phyloP scores from a whole-genome alignment of 371 early-diverging fungal genomes.

The Parasitella parasitica region DNA sequence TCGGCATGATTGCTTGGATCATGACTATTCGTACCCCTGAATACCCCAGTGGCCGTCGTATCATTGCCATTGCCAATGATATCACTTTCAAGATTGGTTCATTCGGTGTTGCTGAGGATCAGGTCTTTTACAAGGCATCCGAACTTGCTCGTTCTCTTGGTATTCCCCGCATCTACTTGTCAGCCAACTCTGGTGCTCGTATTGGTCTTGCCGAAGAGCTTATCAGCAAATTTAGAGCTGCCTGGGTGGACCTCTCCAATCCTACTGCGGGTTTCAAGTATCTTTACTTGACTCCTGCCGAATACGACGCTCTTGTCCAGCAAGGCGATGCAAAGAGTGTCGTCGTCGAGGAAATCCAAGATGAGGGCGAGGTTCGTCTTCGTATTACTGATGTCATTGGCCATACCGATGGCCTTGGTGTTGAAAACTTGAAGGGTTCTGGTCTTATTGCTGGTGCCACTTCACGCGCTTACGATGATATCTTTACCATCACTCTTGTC shows the following conservation, averaged over 20 bases:
- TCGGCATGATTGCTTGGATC: slow-evolving; percentile 97
- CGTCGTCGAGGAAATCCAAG: slow-evolving; percentile 66
- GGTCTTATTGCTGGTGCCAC: slow-evolving; percentile 99
- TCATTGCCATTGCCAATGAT: slow-evolving; percentile 97
- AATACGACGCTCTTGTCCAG: slow-evolving; percentile 61
- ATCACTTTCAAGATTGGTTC: slow-evolving; percentile 97
- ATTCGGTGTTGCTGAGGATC: slow-evolving; percentile 94
- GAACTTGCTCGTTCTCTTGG: slow-evolving; percentile 85
- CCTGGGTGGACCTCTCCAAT: slow-evolving; percentile 83
- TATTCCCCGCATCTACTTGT: slow-evolving; percentile 94
- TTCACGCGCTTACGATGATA: slow-evolving; percentile 92
- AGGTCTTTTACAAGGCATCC: slow-evolving; percentile 91
- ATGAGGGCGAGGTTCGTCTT: slow-evolving; percentile 77
- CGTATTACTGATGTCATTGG: slow-evolving; percentile 92
- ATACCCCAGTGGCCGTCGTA: slow-evolving; percentile 85
- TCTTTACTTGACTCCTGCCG: slow-evolving; percentile 84
- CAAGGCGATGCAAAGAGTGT: slow-evolving; percentile 63
- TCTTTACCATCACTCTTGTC: slow-evolving; percentile 96
- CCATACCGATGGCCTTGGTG: slow-evolving; percentile 88
- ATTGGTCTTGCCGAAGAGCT: slow-evolving; percentile 97
- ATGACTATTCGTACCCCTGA: slow-evolving; percentile 91
- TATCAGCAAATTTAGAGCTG: slow-evolving; percentile 78
- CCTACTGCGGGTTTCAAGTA: slow-evolving; percentile 90
- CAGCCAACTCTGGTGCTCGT: slow-evolving; percentile 99
- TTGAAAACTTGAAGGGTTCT: slow-evolving; percentile 98